A percentile compares a stretch with the other conserved stretches of the same genome.
Conservation (phyloP, 768 basidiomycete species). For the Leccinum olivaceopallidum region DNA sequence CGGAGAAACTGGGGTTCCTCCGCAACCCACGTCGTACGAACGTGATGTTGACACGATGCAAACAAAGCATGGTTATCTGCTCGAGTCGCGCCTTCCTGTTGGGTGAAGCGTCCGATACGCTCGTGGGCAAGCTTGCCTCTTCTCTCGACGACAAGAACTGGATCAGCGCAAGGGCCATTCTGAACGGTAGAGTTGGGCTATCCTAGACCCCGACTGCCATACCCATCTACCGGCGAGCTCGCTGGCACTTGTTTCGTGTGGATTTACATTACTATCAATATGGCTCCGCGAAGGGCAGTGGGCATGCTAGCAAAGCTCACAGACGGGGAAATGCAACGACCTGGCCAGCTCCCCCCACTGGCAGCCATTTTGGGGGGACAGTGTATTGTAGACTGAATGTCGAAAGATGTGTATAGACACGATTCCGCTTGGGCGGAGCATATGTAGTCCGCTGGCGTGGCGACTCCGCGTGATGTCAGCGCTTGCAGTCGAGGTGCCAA, state of each 20-base stretch:
- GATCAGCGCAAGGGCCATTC: slow-evolving; percentile 5
- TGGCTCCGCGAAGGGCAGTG: too few relatives aligned
- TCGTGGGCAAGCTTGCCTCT: slow-evolving; percentile 28
- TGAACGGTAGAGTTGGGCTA: neutral
- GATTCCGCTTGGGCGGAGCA: too few relatives aligned
- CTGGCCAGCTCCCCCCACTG: too few relatives aligned
- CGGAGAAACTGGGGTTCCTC: slow-evolving; percentile 63
- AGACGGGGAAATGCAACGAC: too few relatives aligned
- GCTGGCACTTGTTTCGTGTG: slow-evolving; percentile 2
- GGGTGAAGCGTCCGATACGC: slow-evolving; percentile 19
- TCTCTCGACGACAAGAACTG: slow-evolving; percentile 14
- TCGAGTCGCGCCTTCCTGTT: slow-evolving; percentile 42
- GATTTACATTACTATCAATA: too few relatives aligned
- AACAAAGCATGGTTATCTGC: slow-evolving; percentile 71
- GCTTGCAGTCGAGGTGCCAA: too few relatives aligned
- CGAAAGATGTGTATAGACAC: too few relatives aligned
- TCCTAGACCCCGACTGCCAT: neutral
- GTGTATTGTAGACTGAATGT: too few relatives aligned
- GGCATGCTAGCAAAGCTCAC: too few relatives aligned
- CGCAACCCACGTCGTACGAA: slow-evolving; percentile 65
- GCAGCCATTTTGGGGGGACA: too few relatives aligned
- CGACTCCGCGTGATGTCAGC: too few relatives aligned
- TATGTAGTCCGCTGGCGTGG: too few relatives aligned
- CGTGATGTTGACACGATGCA: slow-evolving; percentile 85
- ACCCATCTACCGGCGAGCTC: neutral